Conservation (phyloP, 2,329 filamentous ascomycete genomes). For the Apiospora phragmitis region DNA sequence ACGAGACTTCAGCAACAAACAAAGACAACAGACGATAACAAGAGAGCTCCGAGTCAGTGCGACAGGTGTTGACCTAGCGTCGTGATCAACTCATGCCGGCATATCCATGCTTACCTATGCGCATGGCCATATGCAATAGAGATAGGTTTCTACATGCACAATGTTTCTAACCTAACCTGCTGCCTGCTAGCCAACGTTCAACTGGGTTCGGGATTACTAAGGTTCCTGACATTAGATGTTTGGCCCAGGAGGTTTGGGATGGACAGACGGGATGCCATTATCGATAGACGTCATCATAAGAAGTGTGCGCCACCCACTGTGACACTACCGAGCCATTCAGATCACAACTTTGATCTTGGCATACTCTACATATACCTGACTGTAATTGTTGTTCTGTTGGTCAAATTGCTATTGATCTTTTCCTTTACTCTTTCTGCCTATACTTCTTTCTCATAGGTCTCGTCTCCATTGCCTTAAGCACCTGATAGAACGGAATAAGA, state of each 20-base stretch:
- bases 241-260: background rate
- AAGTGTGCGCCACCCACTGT: slow-evolving; percentile 1
- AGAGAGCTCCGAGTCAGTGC: background rate
- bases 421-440: background rate
- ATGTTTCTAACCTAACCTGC: background rate
- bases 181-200: background rate
- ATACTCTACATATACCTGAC: background rate
- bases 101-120: background rate
- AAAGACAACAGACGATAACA: background rate
- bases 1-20: background rate
- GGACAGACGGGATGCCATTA: background rate
- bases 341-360: background rate
- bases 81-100: background rate
- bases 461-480: background rate
- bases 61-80: background rate
- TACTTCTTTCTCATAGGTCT: background rate
- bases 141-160: background rate
- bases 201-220: background rate
- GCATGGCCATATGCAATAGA: background rate
- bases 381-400: background rate
- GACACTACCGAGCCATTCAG: background rate
- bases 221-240: background rate
- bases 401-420: background rate
- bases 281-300: slow-evolving; percentile 3
- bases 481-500: background rate